These are phyloP conservation scores for Cystobasidium ongulense DNA, from an alignment of 768 basidiomycete genomes.

Conservation along the genomic window DNA sequence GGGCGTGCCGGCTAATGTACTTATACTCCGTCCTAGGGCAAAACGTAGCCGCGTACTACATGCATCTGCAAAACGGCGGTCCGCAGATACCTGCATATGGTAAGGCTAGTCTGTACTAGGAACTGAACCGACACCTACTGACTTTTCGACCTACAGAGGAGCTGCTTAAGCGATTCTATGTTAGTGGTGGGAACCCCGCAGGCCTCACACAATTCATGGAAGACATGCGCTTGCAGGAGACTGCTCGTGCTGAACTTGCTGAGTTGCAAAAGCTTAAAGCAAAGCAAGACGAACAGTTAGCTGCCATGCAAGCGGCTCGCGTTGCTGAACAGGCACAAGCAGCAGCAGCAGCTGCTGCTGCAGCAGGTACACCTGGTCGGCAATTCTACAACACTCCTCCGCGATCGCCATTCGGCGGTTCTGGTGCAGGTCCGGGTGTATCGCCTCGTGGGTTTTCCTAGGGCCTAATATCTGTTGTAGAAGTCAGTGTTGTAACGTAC, in stretches of 20 bases:
- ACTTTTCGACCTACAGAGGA: neutral
- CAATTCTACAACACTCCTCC: neutral
- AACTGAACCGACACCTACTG: neutral
- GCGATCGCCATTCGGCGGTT: neutral
- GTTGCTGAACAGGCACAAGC: neutral
- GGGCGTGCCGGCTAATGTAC: neutral
- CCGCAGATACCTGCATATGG: neutral
- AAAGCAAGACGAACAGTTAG: neutral
- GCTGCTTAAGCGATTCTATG: neutral
- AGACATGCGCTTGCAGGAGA: neutral
- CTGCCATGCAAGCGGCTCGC: neutral
- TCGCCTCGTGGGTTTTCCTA: neutral
- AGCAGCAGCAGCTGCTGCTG: neutral
- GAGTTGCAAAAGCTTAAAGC: neutral
- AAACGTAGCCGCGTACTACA: neutral
- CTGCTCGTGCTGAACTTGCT: neutral
- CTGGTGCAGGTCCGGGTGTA: neutral
- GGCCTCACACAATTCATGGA: neutral
- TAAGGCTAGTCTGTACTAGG: neutral
- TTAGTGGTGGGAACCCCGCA: neutral
- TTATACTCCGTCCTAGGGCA: neutral
- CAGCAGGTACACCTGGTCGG: neutral
- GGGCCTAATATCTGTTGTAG: neutral
- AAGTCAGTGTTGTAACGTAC: neutral
- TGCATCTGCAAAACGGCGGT: conserved; percentile 1